Evolutionary conservation across 305 asterid genomes (phyloP), one percentile per base, ranked within the genome.

Genomic region (Fraxinus paxiana): DNA sequence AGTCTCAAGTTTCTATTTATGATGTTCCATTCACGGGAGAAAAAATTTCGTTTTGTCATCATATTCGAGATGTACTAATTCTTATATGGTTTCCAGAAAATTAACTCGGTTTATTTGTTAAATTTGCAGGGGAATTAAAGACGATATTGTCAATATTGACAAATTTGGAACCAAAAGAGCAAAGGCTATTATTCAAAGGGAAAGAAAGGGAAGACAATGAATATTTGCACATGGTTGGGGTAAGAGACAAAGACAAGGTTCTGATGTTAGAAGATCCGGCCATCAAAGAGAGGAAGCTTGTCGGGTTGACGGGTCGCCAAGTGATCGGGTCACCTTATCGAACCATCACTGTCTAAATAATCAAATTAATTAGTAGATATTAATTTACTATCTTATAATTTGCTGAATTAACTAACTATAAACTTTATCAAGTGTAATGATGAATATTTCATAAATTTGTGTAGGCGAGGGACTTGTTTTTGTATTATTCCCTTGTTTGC

Each of bases 211-310:
- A 91, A 6, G 97, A 92, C 33, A 18, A 81, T 30, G 97, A 94
- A 33, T 88, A 88, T 78, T 77, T 94, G 81, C 97, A 94, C 87
- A 94, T 94, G 97, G 92, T 92, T 56, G 97, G 97, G 8, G 94
- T 93, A 5, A 84, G 82, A 80, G 92, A 93, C 83, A 90, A 83
- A 43, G 95, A 93, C 86, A 93, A 90, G 83, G 89, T 93, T 28
- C 82, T 92, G 13, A 80, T 93, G 82, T 79, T 94, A 75, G 92
- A 94, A 84, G 97, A 94, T 82, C 97, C 97, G 74, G 92, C 97
- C 10, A 86, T 87, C 34, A 94, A 89, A 82, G 98, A 92, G 81
- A 89, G 84, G 90, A 92, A 93, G 79, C 87, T 82, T 8, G 84
- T 85, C 85, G 91, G 87, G 77, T 74, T 79, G 83, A 67, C 88